Evolutionary conservation across 768 basidiomycete species (phyloP), one percentile per base, ranked within the genome.

Genomic region (Wakefieldia striispora): DNA sequence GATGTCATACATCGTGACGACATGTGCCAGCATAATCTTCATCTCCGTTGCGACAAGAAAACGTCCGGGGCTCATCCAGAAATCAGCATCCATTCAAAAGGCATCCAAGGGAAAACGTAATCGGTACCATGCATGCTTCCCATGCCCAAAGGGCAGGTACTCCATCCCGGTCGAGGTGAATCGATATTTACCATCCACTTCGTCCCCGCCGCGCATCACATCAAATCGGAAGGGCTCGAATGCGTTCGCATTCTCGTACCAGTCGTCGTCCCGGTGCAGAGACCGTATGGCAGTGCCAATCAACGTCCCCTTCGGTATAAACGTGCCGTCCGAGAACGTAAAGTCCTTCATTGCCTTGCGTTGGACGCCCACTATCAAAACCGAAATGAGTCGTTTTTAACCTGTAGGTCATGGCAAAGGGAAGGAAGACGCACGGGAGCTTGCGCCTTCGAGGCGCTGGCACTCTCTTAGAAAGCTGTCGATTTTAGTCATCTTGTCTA

Each of bases 131-230:
- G 55, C 48, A 2, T 45, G 36, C 41, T 23, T 56, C 20, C 64
- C 62, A 3, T 57, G 56, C 17, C 76, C 75, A 58, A 76, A 78
- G 2, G 65, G 48, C 14, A 74, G 41, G 50, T 63, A 74, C 10
- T 53, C 61, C 40, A 35, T 63, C 23, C 59, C 56, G 0, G 72
- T 68, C 5, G 70, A 62, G 27, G 64, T 62, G 40, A 72, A 65
- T 45, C 67, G 70, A 48, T 71, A 56, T 51, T 67, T 72, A 3
- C 46, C 46, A 9, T 46, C 51, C 19, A 72, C 69, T 2, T 54
- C 70, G 3, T 67, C 61, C 19, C 50, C 53, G 13, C 74, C 67
- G 39, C 65, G 54, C 53, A 70, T 6, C 7, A 23, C 7, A 1
- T 34, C 37, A 35, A 59, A 60, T 29, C 54, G 54, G 20, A 55